Conservation (phyloP, 768 basidiomycete genomes). For the Mycena indigotica region DNA sequence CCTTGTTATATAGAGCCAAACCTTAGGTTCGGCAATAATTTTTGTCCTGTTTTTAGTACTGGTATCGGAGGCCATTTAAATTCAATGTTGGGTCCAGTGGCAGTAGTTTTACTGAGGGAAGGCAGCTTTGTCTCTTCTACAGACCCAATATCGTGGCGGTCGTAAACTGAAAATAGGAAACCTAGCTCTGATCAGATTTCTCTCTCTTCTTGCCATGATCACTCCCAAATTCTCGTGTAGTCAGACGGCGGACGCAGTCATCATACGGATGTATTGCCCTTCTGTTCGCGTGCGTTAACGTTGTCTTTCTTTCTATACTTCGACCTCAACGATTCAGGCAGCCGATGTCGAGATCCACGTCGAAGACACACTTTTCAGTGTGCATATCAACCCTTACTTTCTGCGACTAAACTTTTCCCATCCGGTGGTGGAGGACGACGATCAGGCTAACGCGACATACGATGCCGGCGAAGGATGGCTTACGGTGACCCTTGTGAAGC, state of each 20-base stretch:
- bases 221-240: conserved; percentile 75
- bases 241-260: conserved; percentile 59
- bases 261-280: conserved; percentile 68
- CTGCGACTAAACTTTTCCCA: conserved; percentile 78
- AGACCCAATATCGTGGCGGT: no score
- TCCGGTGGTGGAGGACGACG: conserved; percentile 69
- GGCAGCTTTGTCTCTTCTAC: no score
- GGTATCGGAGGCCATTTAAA: no score
- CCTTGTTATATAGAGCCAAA: no score
- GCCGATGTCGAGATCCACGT: conserved; percentile 80
- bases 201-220: conserved; percentile 52
- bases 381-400: conserved; percentile 85
- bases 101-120: no score
- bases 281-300: conserved; percentile 60
- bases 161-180: no score
- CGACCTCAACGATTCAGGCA: conserved; percentile 48
- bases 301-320: conserved; percentile 8
- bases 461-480: conserved; percentile 80
- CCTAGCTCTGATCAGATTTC: no score
- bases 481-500: conserved; percentile 73
- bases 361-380: conserved; percentile 66
- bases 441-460: conserved; percentile 70
- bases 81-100: no score
- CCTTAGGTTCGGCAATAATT: no score
- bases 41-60: no score